Evolutionary conservation across 805 yeast species (phyloP).

Genomic region (Barnettozyma siamensis): DNA sequence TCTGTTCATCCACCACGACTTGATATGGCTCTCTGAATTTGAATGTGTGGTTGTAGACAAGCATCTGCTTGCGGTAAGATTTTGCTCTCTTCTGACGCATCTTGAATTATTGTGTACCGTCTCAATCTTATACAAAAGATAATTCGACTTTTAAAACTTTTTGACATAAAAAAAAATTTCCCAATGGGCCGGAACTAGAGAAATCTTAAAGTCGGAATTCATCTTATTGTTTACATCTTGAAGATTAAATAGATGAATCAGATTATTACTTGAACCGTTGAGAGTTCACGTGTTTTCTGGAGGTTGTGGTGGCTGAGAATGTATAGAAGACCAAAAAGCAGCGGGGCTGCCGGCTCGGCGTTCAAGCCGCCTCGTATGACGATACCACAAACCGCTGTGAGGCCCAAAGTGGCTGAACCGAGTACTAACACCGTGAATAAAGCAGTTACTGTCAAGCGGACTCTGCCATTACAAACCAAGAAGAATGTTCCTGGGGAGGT

Average conservation of each 20-base stretch:
- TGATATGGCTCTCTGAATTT: slow-evolving; percentile 94
- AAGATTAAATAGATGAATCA: too few species aligned
- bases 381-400: slow-evolving; percentile 1
- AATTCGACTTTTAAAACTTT: not conserved
- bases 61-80: slow-evolving; percentile 88
- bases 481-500: not conserved
- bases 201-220: too few species aligned
- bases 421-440: not conserved
- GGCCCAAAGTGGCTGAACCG: not conserved
- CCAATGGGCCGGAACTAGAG: not conserved
- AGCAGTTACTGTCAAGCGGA: slow-evolving; percentile 1
- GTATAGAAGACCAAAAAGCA: slow-evolving; percentile 12
- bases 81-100: slow-evolving; percentile 98
- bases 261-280: too few species aligned
- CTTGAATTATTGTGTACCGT: slow-evolving; percentile 8
- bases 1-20: slow-evolving; percentile 76
- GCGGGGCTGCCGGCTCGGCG: slow-evolving; percentile 6
- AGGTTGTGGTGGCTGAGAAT: not conserved
- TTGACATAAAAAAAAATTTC: slow-evolving; percentile 3
- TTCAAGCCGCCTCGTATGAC: slow-evolving; percentile 17
- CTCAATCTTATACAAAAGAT: not conserved
- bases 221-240: not conserved
- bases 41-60: slow-evolving; percentile 76
- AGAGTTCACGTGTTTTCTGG: not conserved
- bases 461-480: slow-evolving; percentile 1